These are phyloP conservation scores for Colletotrichum paranaense DNA, from an alignment of 2,329 filamentous ascomycete species.

Conservation along the genomic window DNA sequence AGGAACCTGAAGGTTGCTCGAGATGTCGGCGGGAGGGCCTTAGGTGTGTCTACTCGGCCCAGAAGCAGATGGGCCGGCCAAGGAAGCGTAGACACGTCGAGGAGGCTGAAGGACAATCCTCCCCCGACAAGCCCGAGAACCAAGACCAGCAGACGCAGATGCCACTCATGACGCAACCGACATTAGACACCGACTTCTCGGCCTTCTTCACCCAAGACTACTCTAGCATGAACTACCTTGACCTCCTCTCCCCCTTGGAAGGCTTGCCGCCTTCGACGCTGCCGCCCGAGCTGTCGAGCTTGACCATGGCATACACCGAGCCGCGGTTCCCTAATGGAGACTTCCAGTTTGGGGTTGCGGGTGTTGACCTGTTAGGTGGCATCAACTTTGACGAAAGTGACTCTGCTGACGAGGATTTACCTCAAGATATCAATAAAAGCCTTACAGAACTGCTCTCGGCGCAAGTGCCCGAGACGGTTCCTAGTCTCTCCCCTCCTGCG, in stretches of 20 bases:
- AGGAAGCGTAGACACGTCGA: conserved; percentile 63
- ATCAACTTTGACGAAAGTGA: conserved; percentile 48
- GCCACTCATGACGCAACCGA: conserved; percentile 27
- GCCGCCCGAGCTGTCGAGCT: conserved; percentile 7
- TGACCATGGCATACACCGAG: conserved; percentile 28
- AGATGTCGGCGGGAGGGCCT: conserved; percentile 69
- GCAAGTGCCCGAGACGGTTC: conserved; percentile 18
- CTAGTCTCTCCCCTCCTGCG: conserved; percentile 5
- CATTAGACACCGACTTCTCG: conserved; percentile 46
- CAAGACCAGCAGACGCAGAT: conserved; percentile 8
- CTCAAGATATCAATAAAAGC: conserved; percentile 42
- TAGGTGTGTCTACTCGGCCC: conserved; percentile 69
- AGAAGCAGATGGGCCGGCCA: conserved; percentile 75
- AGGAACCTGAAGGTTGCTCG: conserved; percentile 68
- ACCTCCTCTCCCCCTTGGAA: conserved; percentile 42
- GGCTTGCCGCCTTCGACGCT: conserved; percentile 23
- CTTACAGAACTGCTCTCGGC: conserved; percentile 22
- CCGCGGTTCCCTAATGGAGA: conserved; percentile 29
- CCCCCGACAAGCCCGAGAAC: background rate
- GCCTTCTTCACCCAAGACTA: conserved; percentile 46
- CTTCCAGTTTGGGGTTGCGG: conserved; percentile 38
- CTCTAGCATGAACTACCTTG: conserved; percentile 48
- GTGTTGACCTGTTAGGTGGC: conserved; percentile 43
- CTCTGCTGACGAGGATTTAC: conserved; percentile 40
- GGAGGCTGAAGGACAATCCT: conserved; percentile 34